A percentile compares a stretch with the other conserved stretches of the same genome.
These are phyloP conservation scores for Raphanus sativus DNA, from an alignment of 345 rosid species.

Conservation along the genomic window DNA sequence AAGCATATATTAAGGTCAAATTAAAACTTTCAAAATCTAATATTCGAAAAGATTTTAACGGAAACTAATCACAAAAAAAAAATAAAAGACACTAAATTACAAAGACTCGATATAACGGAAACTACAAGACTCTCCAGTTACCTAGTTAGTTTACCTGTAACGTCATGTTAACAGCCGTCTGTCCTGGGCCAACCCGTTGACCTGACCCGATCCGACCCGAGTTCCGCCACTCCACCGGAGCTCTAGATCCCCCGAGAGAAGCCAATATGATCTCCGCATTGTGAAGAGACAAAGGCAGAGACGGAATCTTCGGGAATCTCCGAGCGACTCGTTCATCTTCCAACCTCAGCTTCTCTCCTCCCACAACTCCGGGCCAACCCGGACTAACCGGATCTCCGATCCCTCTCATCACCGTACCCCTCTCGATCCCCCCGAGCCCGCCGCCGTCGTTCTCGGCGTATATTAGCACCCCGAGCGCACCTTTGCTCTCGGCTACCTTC, in stretches of 20 bases:
- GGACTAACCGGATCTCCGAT: conserved; percentile 93
- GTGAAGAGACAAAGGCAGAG: conserved; percentile 72
- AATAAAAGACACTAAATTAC: neutral
- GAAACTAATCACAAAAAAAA: neutral
- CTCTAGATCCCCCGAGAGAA: conserved; percentile 56
- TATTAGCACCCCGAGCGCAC: conserved; percentile 75
- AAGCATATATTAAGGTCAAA: neutral
- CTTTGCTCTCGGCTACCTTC: conserved; percentile 59
- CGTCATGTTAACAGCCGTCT: conserved; percentile 63
- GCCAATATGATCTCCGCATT: conserved; percentile 67
- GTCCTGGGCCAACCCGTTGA: conserved; percentile 69
- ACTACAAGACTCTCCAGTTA: neutral
- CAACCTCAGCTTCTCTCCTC: conserved; percentile 62
- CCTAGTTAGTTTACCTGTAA: conserved; percentile 54
- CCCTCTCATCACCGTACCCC: conserved; percentile 95
- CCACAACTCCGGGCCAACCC: conserved; percentile 81
- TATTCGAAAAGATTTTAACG: conserved; percentile 3
- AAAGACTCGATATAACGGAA: conserved; percentile 26
- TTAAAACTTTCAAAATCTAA: neutral
- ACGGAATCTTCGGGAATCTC: conserved; percentile 73
- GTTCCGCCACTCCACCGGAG: conserved; percentile 61
- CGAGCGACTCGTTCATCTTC: conserved; percentile 54
- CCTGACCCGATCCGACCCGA: conserved; percentile 43
- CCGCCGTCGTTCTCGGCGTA: conserved; percentile 61
- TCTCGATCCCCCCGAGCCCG: conserved; percentile 64